Evolutionary conservation across 2,329 filamentous ascomycete genomes (phyloP).

Genomic region (Paecilomyces sp.): DNA sequence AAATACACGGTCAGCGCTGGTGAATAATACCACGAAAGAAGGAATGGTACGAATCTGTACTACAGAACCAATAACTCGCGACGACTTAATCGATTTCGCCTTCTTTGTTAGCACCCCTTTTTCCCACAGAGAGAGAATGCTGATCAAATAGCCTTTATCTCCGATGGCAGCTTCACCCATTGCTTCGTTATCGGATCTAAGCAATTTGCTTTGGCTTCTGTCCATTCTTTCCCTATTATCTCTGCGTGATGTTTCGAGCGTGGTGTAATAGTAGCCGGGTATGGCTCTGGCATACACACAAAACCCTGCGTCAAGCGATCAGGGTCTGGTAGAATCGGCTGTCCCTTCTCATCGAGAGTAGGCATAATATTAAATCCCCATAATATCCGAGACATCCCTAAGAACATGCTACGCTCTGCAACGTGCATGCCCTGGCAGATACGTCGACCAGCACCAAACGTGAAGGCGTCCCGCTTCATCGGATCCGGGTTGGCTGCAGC

Average conservation of each 20-base stretch:
- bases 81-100: no score
- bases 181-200: background rate
- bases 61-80: no score
- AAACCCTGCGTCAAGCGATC: conserved; percentile 1
- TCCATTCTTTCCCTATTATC: background rate
- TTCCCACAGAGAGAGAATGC: no score
- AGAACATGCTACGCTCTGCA: conserved; percentile 40
- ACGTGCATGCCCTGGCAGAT: conserved; percentile 45
- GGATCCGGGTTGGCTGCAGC: conserved; percentile 18
- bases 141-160: no score
- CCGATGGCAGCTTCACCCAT: background rate
- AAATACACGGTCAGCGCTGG: no score
- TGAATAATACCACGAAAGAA: no score
- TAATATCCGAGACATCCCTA: conserved; percentile 40
- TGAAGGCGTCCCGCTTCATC: conserved; percentile 36
- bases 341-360: conserved; percentile 18
- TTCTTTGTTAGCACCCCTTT: no score
- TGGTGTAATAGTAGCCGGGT: conserved; percentile 4
- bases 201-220: background rate
- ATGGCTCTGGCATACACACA: conserved; percentile 12
- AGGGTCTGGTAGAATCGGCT: conserved; percentile 2
- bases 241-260: background rate
- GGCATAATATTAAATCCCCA: conserved; percentile 44
- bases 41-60: no score
- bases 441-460: conserved; percentile 42